Evolutionary conservation across 352 stramenopile genomes (phyloP), one percentile per base, ranked within the genome.

Genomic region (Globisporangium parvum): DNA sequence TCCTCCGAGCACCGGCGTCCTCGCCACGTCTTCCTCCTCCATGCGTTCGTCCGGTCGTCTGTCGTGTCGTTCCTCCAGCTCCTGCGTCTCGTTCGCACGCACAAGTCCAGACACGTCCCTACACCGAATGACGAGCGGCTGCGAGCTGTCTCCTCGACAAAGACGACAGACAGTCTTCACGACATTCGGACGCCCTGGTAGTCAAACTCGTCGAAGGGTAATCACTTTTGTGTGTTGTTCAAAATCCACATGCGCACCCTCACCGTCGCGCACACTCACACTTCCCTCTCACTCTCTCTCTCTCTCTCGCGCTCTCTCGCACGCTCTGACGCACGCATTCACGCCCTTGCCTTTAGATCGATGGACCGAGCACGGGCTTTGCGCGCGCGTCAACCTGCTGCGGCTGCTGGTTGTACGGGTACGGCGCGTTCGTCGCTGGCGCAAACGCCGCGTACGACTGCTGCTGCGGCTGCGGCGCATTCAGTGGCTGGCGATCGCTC

Each of bases 401-500:
- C 20, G 15, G 2, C 47, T 61, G 51, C 31, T 51, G 37, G 23
- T 37, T 54, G 50, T 54, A 53, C 21, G 41, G 41, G 37, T 62
- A 62, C 50, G 50, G 50, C 18, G 31, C 49, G 35, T 53, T 57
- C 17, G 41, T 42, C 15, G 39, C 24, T 3, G 52, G 37, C 9
- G 51, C 51, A 26, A 59, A 37, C 44, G 39, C 44, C 17, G 15
- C 42, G 44, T 74, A 78, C 21, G 55, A 60, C 37, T 64, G 58
- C 44, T 65, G 68, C 26, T 31, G 26, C 48, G 73, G 68, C 26
- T 31, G 26, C 48, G 73, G 65, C 35, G 63, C 62, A 46, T 79
- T 77, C 37, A 82, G 60, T 47, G 71, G 66, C 48, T 80, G 70
- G 6, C 65, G 65, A 28, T 72, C 59, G 9, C 50, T 47, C 44